Conservation (phyloP, 2,329 filamentous ascomycete species). For the Leptosphaerulina australis region DNA sequence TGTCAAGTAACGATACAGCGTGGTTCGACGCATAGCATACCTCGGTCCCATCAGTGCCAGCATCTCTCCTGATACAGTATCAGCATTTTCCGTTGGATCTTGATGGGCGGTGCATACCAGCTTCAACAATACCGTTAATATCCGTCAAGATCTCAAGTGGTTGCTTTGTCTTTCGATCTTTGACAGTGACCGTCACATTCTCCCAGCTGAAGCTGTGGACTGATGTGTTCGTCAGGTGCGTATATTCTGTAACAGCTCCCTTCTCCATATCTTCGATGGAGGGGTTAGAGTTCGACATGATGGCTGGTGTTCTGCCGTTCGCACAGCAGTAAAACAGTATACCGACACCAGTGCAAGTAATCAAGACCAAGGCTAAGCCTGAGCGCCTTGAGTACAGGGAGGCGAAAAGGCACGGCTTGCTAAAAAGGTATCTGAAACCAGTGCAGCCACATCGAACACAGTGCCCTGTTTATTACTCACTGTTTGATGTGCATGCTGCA, state of each 20-base stretch:
- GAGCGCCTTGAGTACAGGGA: too few relatives aligned
- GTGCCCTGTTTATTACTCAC: background rate
- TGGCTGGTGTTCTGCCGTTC: background rate
- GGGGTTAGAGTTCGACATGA: slow-evolving; percentile 23
- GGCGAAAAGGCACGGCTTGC: background rate
- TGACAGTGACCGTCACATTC: slow-evolving; percentile 71
- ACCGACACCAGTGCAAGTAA: too few relatives aligned
- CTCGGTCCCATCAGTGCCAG: slow-evolving; percentile 81
- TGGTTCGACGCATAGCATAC: slow-evolving; percentile 48
- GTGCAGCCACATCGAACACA: slow-evolving; percentile 1
- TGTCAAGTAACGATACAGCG: background rate
- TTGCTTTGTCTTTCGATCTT: slow-evolving; percentile 69
- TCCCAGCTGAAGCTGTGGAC: slow-evolving; percentile 71
- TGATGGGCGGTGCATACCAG: slow-evolving; percentile 53
- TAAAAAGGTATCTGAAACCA: slow-evolving; percentile 4
- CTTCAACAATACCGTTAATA: slow-evolving; percentile 68
- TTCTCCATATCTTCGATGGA: slow-evolving; percentile 53
- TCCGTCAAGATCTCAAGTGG: slow-evolving; percentile 67
- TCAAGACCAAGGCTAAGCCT: too few relatives aligned
- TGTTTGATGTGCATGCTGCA: background rate
- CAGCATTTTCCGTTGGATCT: background rate
- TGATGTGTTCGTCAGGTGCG: slow-evolving; percentile 66
- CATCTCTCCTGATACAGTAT: slow-evolving; percentile 64
- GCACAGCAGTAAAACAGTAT: too few relatives aligned
- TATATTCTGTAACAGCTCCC: slow-evolving; percentile 50